Evolutionary conservation across 805 yeast species (phyloP).

Genomic region (Lipomyces orientalis): DNA sequence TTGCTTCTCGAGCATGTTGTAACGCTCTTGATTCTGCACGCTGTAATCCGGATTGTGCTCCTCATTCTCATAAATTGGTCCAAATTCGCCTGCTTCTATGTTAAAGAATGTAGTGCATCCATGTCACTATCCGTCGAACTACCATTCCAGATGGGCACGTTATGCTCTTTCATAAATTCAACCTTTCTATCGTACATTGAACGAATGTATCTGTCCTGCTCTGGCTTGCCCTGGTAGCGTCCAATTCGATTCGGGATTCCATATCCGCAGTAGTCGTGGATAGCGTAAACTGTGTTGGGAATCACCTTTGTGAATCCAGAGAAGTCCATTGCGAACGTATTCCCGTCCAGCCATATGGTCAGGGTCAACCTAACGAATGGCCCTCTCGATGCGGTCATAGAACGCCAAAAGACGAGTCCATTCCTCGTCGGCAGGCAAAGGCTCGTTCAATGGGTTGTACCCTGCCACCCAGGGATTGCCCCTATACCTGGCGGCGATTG

Average conservation of each 20-base stretch:
- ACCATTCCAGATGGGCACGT: slow-evolving; percentile 61
- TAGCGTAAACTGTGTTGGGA: slow-evolving; percentile 56
- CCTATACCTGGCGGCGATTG: slow-evolving; percentile 54
- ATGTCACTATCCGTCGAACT: no score
- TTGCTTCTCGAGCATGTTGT: slow-evolving; percentile 54
- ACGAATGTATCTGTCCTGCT: slow-evolving; percentile 48
- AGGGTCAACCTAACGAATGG: slow-evolving; percentile 53
- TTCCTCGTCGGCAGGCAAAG: slow-evolving; percentile 54
- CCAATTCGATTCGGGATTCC: slow-evolving; percentile 52
- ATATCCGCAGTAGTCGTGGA: slow-evolving; percentile 54
- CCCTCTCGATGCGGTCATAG: slow-evolving; percentile 50
- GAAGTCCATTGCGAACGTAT: slow-evolving; percentile 59
- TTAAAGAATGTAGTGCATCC: no score
- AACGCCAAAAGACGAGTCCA: slow-evolving; percentile 51
- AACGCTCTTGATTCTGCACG: slow-evolving; percentile 53
- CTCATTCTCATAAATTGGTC: slow-evolving; percentile 47
- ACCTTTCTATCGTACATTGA: slow-evolving; percentile 53
- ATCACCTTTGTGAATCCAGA: slow-evolving; percentile 52
- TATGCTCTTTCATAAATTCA: slow-evolving; percentile 49
- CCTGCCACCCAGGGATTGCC: slow-evolving; percentile 59
- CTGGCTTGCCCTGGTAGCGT: slow-evolving; percentile 47
- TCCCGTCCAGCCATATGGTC: slow-evolving; percentile 59
- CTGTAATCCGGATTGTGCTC: slow-evolving; percentile 48
- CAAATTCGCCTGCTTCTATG: slow-evolving; percentile 48
- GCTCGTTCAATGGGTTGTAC: slow-evolving; percentile 61